Evolutionary conservation across 257 asterid species (phyloP).

Genomic region (Prunella vulgaris): DNA sequence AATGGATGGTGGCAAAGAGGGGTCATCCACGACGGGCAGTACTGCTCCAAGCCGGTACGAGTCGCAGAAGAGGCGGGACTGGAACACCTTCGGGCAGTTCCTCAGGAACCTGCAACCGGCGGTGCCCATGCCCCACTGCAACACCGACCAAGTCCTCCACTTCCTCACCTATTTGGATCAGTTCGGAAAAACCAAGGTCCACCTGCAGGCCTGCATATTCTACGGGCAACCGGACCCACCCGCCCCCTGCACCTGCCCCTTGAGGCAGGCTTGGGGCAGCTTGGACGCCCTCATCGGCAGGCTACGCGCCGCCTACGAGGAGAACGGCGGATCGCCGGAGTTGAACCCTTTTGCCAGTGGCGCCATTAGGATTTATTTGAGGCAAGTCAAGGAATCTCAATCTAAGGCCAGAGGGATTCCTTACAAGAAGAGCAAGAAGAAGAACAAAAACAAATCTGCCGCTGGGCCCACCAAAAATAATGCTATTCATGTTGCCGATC

Average conservation of each 20-base stretch:
- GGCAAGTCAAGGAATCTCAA: constrained; percentile 72
- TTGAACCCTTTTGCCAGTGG: constrained; percentile 68
- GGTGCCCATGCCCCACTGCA: constrained; percentile 46
- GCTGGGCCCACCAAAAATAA: background rate
- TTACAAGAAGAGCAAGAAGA: constrained; percentile 63
- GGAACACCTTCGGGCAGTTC: constrained; percentile 87
- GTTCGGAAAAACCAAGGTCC: constrained; percentile 84
- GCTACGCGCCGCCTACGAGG: constrained; percentile 79
- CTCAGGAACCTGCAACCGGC: constrained; percentile 59
- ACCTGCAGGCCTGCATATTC: constrained; percentile 63
- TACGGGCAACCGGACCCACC: constrained; percentile 87
- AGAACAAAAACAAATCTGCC: no score
- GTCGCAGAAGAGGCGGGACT: constrained; percentile 73
- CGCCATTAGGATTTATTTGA: constrained; percentile 54
- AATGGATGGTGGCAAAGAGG: constrained; percentile 39
- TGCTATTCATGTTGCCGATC: constrained; percentile 28
- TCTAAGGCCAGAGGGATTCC: constrained; percentile 75
- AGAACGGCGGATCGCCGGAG: constrained; percentile 76
- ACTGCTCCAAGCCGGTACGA: constrained; percentile 63
- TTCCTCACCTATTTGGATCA: constrained; percentile 62
- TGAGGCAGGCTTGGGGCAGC: constrained; percentile 84
- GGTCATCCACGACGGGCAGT: background rate
- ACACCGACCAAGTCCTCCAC: constrained; percentile 60
- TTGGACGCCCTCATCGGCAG: constrained; percentile 73
- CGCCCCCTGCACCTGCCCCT: constrained; percentile 72